Evolutionary conservation across 2,329 filamentous ascomycete genomes (phyloP).

Genomic region (Monosporascus sp.): DNA sequence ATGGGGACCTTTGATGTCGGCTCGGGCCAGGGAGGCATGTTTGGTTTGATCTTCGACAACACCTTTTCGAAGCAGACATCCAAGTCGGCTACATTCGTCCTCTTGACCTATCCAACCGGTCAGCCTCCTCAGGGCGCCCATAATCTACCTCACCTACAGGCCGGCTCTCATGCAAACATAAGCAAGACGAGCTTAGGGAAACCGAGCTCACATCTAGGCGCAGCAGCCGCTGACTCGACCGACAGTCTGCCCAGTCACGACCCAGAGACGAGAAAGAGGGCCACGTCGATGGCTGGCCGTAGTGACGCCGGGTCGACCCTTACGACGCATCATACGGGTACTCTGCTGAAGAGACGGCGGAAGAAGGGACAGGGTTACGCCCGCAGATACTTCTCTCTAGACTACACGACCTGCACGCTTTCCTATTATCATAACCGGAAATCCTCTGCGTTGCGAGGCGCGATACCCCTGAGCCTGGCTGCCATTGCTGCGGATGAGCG

Average conservation of each 20-base stretch:
- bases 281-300: conserved; percentile 46
- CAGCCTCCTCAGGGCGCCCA: conserved; percentile 70
- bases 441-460: conserved; percentile 84
- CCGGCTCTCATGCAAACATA: conserved; percentile 28
- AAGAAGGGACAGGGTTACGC: conserved; percentile 95
- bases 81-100: conserved; percentile 90
- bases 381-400: conserved; percentile 88
- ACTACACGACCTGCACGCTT: conserved; percentile 88
- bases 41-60: conserved; percentile 95
- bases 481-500: conserved; percentile 87
- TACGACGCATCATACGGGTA: conserved; percentile 71
- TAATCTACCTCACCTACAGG: conserved; percentile 58
- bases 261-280: conserved; percentile 32
- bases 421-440: conserved; percentile 96
- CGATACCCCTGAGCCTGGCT: conserved; percentile 85
- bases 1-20: conserved; percentile 83
- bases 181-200: conserved; percentile 51
- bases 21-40: conserved; percentile 77
- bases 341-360: conserved; percentile 81
- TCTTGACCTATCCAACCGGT: conserved; percentile 87
- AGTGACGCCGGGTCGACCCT: conserved; percentile 40
- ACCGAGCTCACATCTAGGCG: conserved; percentile 40
- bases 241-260: conserved; percentile 56
- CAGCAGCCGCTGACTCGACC: conserved; percentile 47
- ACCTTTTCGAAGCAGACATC: conserved; percentile 95